phyloP scores from a whole-genome alignment of 2,329 filamentous ascomycete species.

The Hawksworthiomyces lignivorus region DNA sequence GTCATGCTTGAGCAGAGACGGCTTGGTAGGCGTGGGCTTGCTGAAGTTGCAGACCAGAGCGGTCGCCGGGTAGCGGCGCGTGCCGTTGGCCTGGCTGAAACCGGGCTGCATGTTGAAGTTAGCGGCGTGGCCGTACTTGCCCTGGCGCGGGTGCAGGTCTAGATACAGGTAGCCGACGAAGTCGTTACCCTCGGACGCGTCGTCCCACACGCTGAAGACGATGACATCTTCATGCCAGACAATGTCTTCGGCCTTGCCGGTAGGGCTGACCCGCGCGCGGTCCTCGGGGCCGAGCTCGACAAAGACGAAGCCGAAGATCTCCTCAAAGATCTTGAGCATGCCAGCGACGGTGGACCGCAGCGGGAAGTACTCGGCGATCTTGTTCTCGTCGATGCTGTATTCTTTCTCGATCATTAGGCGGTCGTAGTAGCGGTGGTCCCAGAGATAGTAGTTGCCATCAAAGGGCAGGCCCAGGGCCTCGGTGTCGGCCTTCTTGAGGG shows the following conservation, averaged over 20 bases:
- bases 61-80: slow-evolving; percentile 67
- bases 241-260: slow-evolving; percentile 62
- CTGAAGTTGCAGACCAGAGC: slow-evolving; percentile 81
- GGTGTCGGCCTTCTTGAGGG: slow-evolving; percentile 65
- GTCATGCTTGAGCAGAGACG: slow-evolving; percentile 72
- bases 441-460: slow-evolving; percentile 70
- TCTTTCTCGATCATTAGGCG: slow-evolving; percentile 74
- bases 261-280: slow-evolving; percentile 55
- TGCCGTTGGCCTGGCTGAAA: slow-evolving; percentile 58
- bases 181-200: slow-evolving; percentile 58
- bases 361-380: slow-evolving; percentile 80
- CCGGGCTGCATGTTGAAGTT: slow-evolving; percentile 78
- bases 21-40: slow-evolving; percentile 69
- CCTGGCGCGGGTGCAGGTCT: slow-evolving; percentile 69
- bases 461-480: slow-evolving; percentile 49
- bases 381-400: slow-evolving; percentile 70
- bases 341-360: slow-evolving; percentile 63
- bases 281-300: slow-evolving; percentile 63
- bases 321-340: slow-evolving; percentile 79
- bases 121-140: slow-evolving; percentile 79
- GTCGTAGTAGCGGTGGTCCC: slow-evolving; percentile 77
- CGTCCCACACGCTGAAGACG: slow-evolving; percentile 76
- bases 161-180: slow-evolving; percentile 81
- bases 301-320: slow-evolving; percentile 73
- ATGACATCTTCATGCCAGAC: slow-evolving; percentile 80